Evolutionary conservation across 768 basidiomycete genomes (phyloP).

Genomic region (Kwoniella sp.): DNA sequence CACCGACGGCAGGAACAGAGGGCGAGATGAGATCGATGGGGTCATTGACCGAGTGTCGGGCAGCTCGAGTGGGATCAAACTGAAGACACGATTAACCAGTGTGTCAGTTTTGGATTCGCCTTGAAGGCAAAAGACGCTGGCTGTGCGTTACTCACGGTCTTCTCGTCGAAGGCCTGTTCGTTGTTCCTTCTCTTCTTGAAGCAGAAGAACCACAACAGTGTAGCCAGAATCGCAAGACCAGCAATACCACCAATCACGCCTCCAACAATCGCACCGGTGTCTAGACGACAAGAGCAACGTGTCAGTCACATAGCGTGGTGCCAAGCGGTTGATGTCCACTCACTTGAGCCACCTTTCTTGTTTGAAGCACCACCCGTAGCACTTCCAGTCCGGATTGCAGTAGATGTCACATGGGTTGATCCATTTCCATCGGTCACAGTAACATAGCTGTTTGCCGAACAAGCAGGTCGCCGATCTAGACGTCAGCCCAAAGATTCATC

Average conservation of each 20-base stretch:
- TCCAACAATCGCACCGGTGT: slow-evolving; percentile 50
- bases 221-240: slow-evolving; percentile 36
- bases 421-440: slow-evolving; percentile 27
- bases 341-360: slow-evolving; percentile 17
- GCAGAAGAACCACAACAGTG: slow-evolving; percentile 47
- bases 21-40: slow-evolving; percentile 48
- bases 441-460: slow-evolving; percentile 7
- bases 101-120: too few relatives aligned
- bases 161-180: slow-evolving; percentile 51
- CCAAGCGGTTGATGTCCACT: background rate
- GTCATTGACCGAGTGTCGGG: slow-evolving; percentile 45
- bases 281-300: background rate
- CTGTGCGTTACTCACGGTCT: slow-evolving; percentile 37
- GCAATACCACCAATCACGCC: slow-evolving; percentile 54
- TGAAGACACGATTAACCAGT: slow-evolving; percentile 2
- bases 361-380: background rate
- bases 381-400: slow-evolving; percentile 17
- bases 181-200: slow-evolving; percentile 29
- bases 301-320: background rate
- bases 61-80: slow-evolving; percentile 44
- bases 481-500: too few relatives aligned
- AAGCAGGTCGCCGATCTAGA: background rate
- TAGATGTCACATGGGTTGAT: slow-evolving; percentile 25
- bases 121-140: background rate
- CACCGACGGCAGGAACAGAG: slow-evolving; percentile 37